phyloP scores from a whole-genome alignment of 2,329 filamentous ascomycete genomes.

The Aspergillus sergii region DNA sequence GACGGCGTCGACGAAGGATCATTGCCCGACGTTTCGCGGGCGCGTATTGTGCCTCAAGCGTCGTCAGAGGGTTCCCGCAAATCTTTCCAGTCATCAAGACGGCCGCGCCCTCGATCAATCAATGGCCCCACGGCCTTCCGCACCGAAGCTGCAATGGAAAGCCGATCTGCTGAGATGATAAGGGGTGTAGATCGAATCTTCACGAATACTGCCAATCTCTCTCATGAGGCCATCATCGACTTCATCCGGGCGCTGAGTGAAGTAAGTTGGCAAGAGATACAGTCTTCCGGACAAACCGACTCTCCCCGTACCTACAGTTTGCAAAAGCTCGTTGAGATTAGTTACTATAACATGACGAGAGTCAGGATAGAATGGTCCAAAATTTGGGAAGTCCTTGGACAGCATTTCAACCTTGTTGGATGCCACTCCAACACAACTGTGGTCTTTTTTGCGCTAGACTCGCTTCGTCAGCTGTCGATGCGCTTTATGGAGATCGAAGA shows the following conservation, averaged over 20 bases:
- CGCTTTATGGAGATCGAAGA: conserved; percentile 99
- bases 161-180: conserved; percentile 88
- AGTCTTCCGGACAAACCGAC: conserved; percentile 93
- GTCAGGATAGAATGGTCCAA: conserved; percentile 98
- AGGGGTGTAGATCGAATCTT: conserved; percentile 95
- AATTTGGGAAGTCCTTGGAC: conserved; percentile 96
- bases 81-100: conserved; percentile 62
- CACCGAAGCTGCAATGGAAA: conserved; percentile 85
- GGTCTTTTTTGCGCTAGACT: conserved; percentile 96
- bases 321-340: conserved; percentile 98
- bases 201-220: conserved; percentile 90
- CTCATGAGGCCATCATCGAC: conserved; percentile 90
- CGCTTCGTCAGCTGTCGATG: conserved; percentile 93
- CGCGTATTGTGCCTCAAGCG: conserved; percentile 67
- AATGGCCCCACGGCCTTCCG: conserved; percentile 60
- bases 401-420: conserved; percentile 97
- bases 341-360: conserved; percentile 99
- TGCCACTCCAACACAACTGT: conserved; percentile 96
- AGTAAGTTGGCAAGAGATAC: conserved; percentile 99
- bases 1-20: conserved; percentile 91
- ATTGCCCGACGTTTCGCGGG: conserved; percentile 88
- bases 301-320: conserved; percentile 95
- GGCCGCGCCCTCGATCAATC: conserved; percentile 50
- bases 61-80: conserved; percentile 62
- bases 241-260: conserved; percentile 91